Base-by-base conservation (phyloP, 2,329 filamentous ascomycete species). In the Aspergillus sp. region DNA sequence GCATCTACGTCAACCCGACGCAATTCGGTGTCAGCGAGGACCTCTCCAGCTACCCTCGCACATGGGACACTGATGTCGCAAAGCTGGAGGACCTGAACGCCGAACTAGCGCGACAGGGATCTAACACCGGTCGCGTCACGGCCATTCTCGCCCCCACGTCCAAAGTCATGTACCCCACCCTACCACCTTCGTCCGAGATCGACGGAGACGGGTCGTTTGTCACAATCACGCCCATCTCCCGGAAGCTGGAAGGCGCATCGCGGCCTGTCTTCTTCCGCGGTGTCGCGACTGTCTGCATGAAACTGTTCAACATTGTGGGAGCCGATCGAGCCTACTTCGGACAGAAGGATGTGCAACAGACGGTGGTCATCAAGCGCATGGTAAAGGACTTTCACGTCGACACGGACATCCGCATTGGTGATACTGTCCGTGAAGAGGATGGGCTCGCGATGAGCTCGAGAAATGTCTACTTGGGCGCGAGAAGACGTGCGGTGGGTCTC, bases 321-420 rank as follows among this genome's bases (percentile, higher is more conserved):
- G 88, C 90, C 3, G 87, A 92, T 52, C 82, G 82, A 42, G 89
- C 91, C 4, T 94, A 96, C 75, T 97, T 99, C 76, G 94, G 94
- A 3, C 94, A 97, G 72, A 99, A 99, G 76, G 94, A 99, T 71
- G 85, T 97, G 17, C 94, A 99, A 77, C 94, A 99, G 75, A 96
- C 91, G 0, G 89, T 96, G 16, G 83, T 99, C 10, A 89, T 99
- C 64, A 86, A 84, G 64, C 85, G 88, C 42, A 86, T 99, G 83
- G 88, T 97, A 29, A 81, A 85, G 60, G 94, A 99, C 71, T 92
- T 99, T 60, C 85, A 91, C 69, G 72, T 97, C 38, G 84, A 89
- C 36, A 88, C 85, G 3, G 78, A 88, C 19, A 84, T 97, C 7
- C 80, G 86, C 29, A 81, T 97, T 49, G 84, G 87, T 5, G 78